A percentile compares a stretch with the other conserved stretches of the same genome.
Evolutionary conservation across 495 filamentous ascomycete genomes (phyloP).

Genomic region (Penicillium macrosclerotiorum): DNA sequence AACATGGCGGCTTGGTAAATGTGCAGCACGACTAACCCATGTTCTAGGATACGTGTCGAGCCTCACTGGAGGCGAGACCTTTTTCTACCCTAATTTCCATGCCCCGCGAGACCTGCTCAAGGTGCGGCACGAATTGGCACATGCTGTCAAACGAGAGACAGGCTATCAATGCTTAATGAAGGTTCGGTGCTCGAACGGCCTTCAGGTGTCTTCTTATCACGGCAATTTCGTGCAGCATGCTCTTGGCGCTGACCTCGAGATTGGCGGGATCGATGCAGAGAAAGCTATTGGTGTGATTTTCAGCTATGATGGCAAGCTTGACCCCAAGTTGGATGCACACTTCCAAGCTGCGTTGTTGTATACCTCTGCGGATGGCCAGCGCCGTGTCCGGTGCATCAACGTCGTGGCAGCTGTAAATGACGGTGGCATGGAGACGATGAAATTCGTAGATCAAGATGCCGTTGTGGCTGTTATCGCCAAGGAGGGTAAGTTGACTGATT

Average conservation of each 20-base stretch:
- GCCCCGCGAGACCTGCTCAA: conserved; percentile 79
- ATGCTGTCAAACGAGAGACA: conserved; percentile 86
- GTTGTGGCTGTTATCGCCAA: conserved; percentile 85
- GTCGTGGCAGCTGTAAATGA: conserved; percentile 90
- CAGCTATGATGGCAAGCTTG: conserved; percentile 94
- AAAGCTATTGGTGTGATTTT: conserved; percentile 92
- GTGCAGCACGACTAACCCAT: conserved; percentile 12
- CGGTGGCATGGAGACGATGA: conserved; percentile 77
- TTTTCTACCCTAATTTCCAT: conserved; percentile 95
- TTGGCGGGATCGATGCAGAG: conserved; percentile 89
- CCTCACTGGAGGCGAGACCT: conserved; percentile 85
- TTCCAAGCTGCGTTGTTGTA: conserved; percentile 96
- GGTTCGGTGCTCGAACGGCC: conserved; percentile 93
- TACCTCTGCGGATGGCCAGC: conserved; percentile 85
- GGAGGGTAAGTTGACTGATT: conserved; percentile 53
- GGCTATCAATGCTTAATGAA: conserved; percentile 98
- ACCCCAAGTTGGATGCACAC: conserved; percentile 93
- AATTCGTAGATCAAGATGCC: conserved; percentile 91
- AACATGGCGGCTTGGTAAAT: background rate
- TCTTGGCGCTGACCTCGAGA: conserved; percentile 92
- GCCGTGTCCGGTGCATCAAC: conserved; percentile 90
- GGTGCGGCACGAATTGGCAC: conserved; percentile 80
- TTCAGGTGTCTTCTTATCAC: conserved; percentile 90
- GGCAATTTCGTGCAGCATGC: conserved; percentile 96
- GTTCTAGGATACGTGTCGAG: conserved; percentile 37